A percentile compares a stretch with the other conserved stretches of the same genome.
phyloP scores from a whole-genome alignment of 257 asterid species.

The Leptodermis oblonga region DNA sequence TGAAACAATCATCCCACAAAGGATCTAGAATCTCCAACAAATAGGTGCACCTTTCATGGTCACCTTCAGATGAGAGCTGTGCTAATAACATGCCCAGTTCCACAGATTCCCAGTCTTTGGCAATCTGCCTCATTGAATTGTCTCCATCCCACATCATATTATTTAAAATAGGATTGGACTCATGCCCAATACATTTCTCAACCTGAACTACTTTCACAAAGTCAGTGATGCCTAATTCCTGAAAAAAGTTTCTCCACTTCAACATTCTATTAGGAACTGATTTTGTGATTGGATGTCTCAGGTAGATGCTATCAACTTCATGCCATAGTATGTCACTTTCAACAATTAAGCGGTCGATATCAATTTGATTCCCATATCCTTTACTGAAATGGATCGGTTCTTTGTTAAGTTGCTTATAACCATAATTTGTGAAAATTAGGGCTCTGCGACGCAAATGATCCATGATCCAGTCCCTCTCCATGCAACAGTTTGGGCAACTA shows the following conservation, averaged over 20 bases:
- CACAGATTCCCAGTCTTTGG: conserved; percentile 69
- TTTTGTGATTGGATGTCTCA: conserved; percentile 67
- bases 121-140: conserved; percentile 32
- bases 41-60: conserved; percentile 53
- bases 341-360: conserved; percentile 47
- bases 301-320: conserved; percentile 53
- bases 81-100: conserved; percentile 62
- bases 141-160: conserved; percentile 32
- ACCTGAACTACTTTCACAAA: conserved; percentile 67
- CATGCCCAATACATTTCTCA: conserved; percentile 48
- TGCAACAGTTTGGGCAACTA: conserved; percentile 54
- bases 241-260: conserved; percentile 81
- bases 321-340: conserved; percentile 70
- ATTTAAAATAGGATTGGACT: conserved; percentile 28
- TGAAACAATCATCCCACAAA: conserved; percentile 74
- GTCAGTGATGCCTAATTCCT: conserved; percentile 78
- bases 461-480: conserved; percentile 55
- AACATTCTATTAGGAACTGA: conserved; percentile 51
- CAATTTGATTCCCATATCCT: conserved; percentile 60
- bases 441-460: conserved; percentile 52
- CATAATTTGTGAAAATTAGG: conserved; percentile 69
- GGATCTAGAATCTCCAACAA: conserved; percentile 83
- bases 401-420: conserved; percentile 53
- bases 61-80: conserved; percentile 40
- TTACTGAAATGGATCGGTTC: conserved; percentile 72